Conservation (phyloP, 257 asterid species). For the Solanum chilense region DNA sequence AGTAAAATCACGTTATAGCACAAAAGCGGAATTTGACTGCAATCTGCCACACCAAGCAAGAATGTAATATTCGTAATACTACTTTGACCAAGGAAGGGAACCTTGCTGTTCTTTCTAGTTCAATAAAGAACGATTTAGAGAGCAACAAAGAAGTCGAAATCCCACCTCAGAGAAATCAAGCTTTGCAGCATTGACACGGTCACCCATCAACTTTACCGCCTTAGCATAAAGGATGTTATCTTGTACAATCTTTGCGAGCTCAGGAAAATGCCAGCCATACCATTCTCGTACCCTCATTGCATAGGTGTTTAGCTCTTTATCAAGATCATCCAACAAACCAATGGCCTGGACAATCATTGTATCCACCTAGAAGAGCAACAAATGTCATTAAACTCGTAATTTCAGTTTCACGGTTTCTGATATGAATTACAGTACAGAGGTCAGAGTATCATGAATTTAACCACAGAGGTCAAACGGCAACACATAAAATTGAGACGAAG, state of each 20-base stretch:
- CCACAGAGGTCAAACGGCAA: neutral
- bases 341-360: constrained; percentile 93
- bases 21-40: neutral
- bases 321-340: constrained; percentile 86
- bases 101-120: neutral
- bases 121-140: neutral
- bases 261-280: constrained; percentile 96
- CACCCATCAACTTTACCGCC: constrained; percentile 77
- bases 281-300: constrained; percentile 96
- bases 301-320: constrained; percentile 78
- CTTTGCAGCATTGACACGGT: constrained; percentile 65
- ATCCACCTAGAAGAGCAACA: constrained; percentile 43
- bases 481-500: neutral
- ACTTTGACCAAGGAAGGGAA: neutral
- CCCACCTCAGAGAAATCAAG: constrained; percentile 69
- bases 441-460: neutral
- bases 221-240: constrained; percentile 72
- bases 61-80: neutral
- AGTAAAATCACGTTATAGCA: neutral
- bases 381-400: neutral
- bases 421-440: neutral
- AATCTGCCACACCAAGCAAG: neutral
- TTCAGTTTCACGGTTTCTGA: neutral
- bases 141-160: neutral
- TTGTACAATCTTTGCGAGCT: constrained; percentile 77